phyloP scores from a whole-genome alignment of 176 grass and related monocot species.

The Musa acuminata region DNA sequence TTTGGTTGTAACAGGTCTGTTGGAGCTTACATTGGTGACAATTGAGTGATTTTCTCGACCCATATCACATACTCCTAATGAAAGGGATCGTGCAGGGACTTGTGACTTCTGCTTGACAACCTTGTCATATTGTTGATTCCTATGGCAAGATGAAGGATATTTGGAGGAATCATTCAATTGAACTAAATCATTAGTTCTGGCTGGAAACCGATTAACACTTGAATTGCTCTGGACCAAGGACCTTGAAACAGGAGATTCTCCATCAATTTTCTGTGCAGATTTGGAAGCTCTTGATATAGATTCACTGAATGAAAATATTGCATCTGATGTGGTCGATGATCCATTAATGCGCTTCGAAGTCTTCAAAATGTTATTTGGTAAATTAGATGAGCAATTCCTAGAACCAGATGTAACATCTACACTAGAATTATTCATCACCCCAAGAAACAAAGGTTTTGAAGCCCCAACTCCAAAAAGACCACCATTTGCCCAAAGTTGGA shows the following conservation, averaged over 20 bases:
- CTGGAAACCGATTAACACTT: conserved; percentile 29
- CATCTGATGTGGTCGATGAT: conserved; percentile 12
- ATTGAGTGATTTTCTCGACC: conserved; percentile 27
- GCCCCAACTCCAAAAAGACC: conserved; percentile 95
- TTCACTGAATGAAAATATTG: conserved; percentile 21
- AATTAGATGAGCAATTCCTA: conserved; percentile 13
- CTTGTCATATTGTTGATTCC: conserved; percentile 22
- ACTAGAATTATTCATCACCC: conserved; percentile 30
- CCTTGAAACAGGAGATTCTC: conserved; percentile 18
- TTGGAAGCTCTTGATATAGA: conserved; percentile 24
- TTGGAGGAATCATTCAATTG: conserved; percentile 29
- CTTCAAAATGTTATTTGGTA: conserved; percentile 23
- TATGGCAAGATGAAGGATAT: conserved; percentile 30
- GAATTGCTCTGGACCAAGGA: conserved; percentile 27
- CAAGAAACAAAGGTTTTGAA: conserved; percentile 76
- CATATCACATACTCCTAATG: conserved; percentile 43
- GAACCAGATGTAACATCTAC: conserved; percentile 33
- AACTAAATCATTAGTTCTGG: conserved; percentile 22
- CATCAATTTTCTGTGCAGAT: conserved; percentile 35
- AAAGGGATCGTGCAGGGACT: conserved; percentile 4
- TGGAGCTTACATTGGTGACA: conserved; percentile 20
- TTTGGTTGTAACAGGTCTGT: conserved; percentile 17
- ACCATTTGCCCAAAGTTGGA: conserved; percentile 98
- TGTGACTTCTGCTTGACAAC: conserved; percentile 33
- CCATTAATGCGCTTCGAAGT: conserved; percentile 8